A percentile compares a stretch with the other conserved stretches of the same genome.
Conservation (phyloP, 2,329 filamentous ascomycete species). For the Pleomassaria siparia region DNA sequence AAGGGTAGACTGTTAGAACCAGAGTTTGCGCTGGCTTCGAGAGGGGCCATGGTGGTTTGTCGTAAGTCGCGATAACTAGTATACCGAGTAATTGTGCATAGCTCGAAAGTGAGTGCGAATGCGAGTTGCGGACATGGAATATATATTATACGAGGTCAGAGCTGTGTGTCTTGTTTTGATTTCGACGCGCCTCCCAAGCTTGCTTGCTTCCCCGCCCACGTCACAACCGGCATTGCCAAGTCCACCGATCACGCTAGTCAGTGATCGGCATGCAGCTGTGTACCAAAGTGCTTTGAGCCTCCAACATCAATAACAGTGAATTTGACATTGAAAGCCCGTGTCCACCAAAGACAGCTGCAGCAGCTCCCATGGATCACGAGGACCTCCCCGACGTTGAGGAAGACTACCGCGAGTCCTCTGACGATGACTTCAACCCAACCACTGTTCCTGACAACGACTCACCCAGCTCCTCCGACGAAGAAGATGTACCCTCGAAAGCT, state of each 20-base stretch:
- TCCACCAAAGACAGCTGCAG: slow-evolving; percentile 7
- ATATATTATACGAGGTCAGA: not conserved
- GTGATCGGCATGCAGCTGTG: not conserved
- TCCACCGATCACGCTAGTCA: not conserved
- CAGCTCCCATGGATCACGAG: slow-evolving; percentile 33
- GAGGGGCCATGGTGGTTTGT: slow-evolving; percentile 34
- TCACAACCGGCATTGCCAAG: slow-evolving; percentile 1
- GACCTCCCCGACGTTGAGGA: slow-evolving; percentile 31
- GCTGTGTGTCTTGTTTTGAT: slow-evolving; percentile 2
- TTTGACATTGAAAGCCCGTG: too few relatives aligned
- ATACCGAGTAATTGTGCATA: not conserved
- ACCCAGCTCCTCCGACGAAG: slow-evolving; percentile 51
- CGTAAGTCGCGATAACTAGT: not conserved
- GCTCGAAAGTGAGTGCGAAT: too few relatives aligned
- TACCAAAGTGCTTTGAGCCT: not conserved
- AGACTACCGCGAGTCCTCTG: slow-evolving; percentile 66
- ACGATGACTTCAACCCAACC: slow-evolving; percentile 73
- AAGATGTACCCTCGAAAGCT: slow-evolving; percentile 31
- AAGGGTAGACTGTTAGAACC: slow-evolving; percentile 38
- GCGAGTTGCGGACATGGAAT: not conserved
- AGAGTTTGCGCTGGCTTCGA: slow-evolving; percentile 32
- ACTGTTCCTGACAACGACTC: slow-evolving; percentile 53
- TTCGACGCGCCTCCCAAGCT: not conserved
- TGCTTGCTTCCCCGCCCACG: slow-evolving; percentile 3
- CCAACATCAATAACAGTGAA: not conserved